phyloP scores from a whole-genome alignment of 768 basidiomycete genomes.

The Amanita rimosa region DNA sequence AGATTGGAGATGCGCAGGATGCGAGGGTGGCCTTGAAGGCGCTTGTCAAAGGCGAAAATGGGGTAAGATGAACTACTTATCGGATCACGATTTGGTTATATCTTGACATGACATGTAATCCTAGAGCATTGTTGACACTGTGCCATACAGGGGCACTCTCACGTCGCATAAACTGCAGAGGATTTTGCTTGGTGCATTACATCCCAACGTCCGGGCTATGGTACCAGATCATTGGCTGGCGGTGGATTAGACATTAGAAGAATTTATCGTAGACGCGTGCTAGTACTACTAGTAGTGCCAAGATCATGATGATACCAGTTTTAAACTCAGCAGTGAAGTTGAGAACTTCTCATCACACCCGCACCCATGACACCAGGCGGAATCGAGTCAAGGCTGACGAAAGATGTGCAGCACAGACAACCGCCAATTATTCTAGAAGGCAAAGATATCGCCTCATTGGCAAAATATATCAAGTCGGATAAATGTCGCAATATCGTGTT shows the following conservation, averaged over 20 bases:
- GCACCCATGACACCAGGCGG: neutral
- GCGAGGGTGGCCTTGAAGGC: constrained; percentile 14
- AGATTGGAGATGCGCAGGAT: constrained; percentile 17
- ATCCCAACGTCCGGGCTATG: constrained; percentile 18
- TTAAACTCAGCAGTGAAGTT: neutral
- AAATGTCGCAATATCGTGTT: constrained; percentile 59
- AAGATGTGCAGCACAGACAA: neutral
- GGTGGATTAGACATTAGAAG: no score
- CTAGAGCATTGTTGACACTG: constrained; percentile 21
- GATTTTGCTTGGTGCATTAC: constrained; percentile 22
- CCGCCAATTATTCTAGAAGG: neutral
- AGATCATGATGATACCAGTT: no score
- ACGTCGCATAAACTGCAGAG: constrained; percentile 18
- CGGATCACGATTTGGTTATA: no score
- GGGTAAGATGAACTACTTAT: constrained; percentile 10
- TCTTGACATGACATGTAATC: neutral
- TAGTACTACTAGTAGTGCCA: no score
- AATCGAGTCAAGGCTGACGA: neutral
- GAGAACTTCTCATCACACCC: no score
- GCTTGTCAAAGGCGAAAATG: constrained; percentile 16
- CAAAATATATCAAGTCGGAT: constrained; percentile 58
- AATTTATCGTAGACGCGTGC: no score
- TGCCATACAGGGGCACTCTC: constrained; percentile 16
- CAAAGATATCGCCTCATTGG: constrained; percentile 32
- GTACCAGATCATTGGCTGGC: neutral